Conservation (phyloP, 441 rosid species). For the Gossypium lobatum region DNA sequence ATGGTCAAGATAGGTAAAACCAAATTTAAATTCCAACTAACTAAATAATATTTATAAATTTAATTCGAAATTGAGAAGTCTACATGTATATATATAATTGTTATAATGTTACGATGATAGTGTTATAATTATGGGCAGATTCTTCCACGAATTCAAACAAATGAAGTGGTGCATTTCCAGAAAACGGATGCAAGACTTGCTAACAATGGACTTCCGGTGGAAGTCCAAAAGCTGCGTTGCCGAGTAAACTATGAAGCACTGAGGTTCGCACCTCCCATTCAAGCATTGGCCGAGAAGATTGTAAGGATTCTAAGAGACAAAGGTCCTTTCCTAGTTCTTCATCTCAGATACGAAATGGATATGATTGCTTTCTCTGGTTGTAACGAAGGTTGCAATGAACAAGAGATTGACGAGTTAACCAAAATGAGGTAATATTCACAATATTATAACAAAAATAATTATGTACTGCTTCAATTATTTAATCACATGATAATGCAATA, state of each 20-base stretch:
- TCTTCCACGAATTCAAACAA: conserved; percentile 26
- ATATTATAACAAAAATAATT: too few species aligned
- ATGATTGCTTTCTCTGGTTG: conserved; percentile 45
- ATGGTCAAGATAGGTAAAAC: too few species aligned
- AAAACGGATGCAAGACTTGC: conserved; percentile 37
- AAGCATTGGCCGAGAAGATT: conserved; percentile 28
- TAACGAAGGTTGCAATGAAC: conserved; percentile 28
- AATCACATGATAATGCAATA: not conserved
- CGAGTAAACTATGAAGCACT: conserved; percentile 30
- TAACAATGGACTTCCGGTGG: conserved; percentile 29
- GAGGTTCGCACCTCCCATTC: conserved; percentile 30
- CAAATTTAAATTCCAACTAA: too few species aligned
- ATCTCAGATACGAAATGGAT: conserved; percentile 42
- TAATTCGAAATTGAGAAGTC: too few species aligned
- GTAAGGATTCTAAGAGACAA: conserved; percentile 25
- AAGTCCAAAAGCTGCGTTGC: conserved; percentile 37
- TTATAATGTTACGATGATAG: not conserved
- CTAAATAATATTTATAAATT: too few species aligned
- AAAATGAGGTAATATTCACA: conserved; percentile 28
- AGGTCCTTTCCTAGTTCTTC: conserved; percentile 40
- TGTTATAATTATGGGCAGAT: conserved; percentile 18
- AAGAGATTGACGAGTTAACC: conserved; percentile 31
- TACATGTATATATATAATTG: not conserved
- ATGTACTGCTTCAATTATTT: not conserved
- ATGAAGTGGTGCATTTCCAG: conserved; percentile 29